Evolutionary conservation across 1,139 yeast species (phyloP).

Genomic region (Pichia sp.): DNA sequence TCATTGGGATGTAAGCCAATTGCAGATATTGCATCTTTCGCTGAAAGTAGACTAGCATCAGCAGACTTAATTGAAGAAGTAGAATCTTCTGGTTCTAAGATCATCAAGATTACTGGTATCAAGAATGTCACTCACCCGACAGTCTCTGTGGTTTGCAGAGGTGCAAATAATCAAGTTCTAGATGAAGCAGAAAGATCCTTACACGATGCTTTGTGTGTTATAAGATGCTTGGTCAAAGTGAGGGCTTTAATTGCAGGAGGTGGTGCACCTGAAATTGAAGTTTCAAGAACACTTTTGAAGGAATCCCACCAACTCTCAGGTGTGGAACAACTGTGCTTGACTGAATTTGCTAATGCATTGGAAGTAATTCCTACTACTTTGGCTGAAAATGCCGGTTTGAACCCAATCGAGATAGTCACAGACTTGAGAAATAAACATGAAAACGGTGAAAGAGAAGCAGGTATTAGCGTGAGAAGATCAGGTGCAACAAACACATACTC

Average conservation of each 20-base stretch:
- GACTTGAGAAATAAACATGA: constrained; percentile 92
- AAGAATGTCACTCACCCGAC: constrained; percentile 64
- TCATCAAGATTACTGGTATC: constrained; percentile 87
- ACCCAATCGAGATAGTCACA: constrained; percentile 91
- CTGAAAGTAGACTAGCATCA: constrained; percentile 86
- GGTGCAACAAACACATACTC: constrained; percentile 89
- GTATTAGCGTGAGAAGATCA: constrained; percentile 89
- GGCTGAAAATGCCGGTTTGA: constrained; percentile 97
- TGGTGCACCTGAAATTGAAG: constrained; percentile 97
- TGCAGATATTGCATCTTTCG: constrained; percentile 88
- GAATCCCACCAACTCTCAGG: constrained; percentile 81
- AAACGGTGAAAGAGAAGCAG: constrained; percentile 88
- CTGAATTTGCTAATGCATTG: constrained; percentile 91
- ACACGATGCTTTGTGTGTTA: constrained; percentile 95
- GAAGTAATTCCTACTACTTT: constrained; percentile 95
- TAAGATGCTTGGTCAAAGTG: constrained; percentile 91
- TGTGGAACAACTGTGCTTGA: constrained; percentile 91
- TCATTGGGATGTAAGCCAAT: constrained; percentile 93
- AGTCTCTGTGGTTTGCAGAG: constrained; percentile 88
- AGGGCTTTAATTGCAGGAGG: constrained; percentile 97
- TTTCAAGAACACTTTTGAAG: constrained; percentile 71
- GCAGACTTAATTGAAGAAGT: constrained; percentile 93
- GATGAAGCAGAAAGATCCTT: constrained; percentile 96
- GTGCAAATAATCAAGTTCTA: constrained; percentile 83
- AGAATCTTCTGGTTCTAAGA: constrained; percentile 89